Evolutionary conservation across 2,329 filamentous ascomycete species (phyloP), one percentile per base, ranked within the genome.

Genomic region (Teratosphaeria zuluensis): DNA sequence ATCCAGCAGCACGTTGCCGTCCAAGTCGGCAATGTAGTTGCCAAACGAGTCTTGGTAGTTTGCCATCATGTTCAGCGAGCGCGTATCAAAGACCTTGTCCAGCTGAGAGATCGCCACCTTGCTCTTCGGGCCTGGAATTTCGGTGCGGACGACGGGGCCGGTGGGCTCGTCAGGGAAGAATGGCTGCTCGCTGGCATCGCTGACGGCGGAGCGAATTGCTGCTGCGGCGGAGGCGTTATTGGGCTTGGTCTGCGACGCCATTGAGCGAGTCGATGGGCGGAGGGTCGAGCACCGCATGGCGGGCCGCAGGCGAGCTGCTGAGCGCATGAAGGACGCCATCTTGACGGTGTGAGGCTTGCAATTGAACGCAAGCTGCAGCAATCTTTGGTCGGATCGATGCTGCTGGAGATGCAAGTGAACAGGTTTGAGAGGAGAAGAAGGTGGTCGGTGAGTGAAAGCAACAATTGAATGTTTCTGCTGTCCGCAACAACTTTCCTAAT

Each of bases 21-120:
- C 87, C 0, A 84, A 80, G 66, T 90, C 87, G 35, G 81, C 81
- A 65, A 90, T 84, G 65, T 95, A 95, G 78, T 95, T 95, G 69
- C 90, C 90, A 60, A 80, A 76, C 67, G 86, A 89, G 75, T 85
- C 83, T 64, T 81, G 79, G 75, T 90, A 92, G 74, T 92, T 87
- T 61, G 82, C 81, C 68, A 92, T 78, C 84, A 91, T 88, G 79
- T 94, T 95, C 77, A 92, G 76, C 75, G 87, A 90, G 62, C 90
- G 82, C 4, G 89, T 92, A 73, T 95, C 90, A 70, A 94, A 95
- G 60, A 95, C 88, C 70, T 85, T 78, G 75, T 88, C 78, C 62
- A 95, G 81, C 72, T 90, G 83, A 62, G 84, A 78, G 63, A 88
- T 84, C 55, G 83, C 81, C 66, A 84, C 81, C 77, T 85, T 81